phyloP scores from a whole-genome alignment of 2,329 filamentous ascomycete species.

The Tetracladium maxilliforme region DNA sequence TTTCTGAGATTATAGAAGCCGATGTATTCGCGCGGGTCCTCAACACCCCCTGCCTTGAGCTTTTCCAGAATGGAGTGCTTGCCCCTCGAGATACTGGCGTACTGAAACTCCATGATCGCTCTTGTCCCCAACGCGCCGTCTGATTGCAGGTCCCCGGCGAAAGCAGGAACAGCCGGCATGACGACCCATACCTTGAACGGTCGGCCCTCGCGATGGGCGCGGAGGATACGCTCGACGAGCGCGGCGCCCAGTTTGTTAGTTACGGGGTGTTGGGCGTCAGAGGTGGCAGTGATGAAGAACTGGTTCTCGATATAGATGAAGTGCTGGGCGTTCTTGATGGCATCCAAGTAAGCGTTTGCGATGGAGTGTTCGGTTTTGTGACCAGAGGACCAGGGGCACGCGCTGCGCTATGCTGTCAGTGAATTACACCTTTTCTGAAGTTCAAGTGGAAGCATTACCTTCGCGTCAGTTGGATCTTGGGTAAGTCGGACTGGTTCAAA shows the following conservation, averaged over 20 bases:
- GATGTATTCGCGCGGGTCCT: slow-evolving; percentile 57
- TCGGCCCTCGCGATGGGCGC: slow-evolving; percentile 49
- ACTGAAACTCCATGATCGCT: slow-evolving; percentile 83
- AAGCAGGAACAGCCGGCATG: slow-evolving; percentile 70
- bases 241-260: slow-evolving; percentile 66
- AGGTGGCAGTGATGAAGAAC: slow-evolving; percentile 79
- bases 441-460: no score
- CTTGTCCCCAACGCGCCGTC: slow-evolving; percentile 63
- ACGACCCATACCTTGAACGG: slow-evolving; percentile 62
- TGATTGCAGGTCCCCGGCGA: slow-evolving; percentile 63
- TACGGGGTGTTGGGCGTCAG: slow-evolving; percentile 54
- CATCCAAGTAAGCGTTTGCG: slow-evolving; percentile 66
- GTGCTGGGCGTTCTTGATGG: slow-evolving; percentile 53
- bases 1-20: slow-evolving; percentile 75
- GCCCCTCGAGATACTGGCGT: slow-evolving; percentile 63
- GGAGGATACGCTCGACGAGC: slow-evolving; percentile 63
- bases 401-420: no score
- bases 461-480: no score
- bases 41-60: slow-evolving; percentile 47
- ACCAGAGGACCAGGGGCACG: no score
- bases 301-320: slow-evolving; percentile 72
- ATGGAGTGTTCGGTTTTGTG: no score
- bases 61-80: slow-evolving; percentile 66
- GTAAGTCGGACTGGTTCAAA: no score
- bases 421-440: no score